phyloP scores from a whole-genome alignment of 2,329 filamentous ascomycete species.

The Diaporthe citri region DNA sequence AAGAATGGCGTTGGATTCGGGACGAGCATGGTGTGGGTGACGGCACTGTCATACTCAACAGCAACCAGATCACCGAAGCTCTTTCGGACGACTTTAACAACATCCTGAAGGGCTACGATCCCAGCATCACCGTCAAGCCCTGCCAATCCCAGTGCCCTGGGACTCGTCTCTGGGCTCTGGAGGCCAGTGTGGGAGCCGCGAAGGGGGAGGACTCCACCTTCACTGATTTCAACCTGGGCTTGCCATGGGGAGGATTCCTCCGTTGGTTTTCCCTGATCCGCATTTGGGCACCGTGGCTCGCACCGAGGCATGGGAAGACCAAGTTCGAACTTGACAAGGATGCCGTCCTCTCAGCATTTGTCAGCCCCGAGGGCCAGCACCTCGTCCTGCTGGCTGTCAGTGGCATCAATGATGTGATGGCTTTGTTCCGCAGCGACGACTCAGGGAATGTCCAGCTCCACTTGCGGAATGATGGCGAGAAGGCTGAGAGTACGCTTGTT shows the following conservation, averaged over 20 bases:
- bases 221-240: slow-evolving; percentile 70
- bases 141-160: slow-evolving; percentile 75
- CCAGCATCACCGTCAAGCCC: slow-evolving; percentile 65
- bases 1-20: slow-evolving; percentile 78
- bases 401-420: slow-evolving; percentile 77
- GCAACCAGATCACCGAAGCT: slow-evolving; percentile 45
- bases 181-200: slow-evolving; percentile 67
- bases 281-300: slow-evolving; percentile 86
- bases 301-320: slow-evolving; percentile 83
- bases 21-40: slow-evolving; percentile 74
- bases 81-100: slow-evolving; percentile 60
- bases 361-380: slow-evolving; percentile 78
- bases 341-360: slow-evolving; percentile 82
- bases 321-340: slow-evolving; percentile 80
- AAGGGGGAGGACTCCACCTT: slow-evolving; percentile 69
- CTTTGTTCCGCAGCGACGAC: slow-evolving; percentile 74
- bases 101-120: slow-evolving; percentile 70
- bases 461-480: slow-evolving; percentile 77
- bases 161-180: slow-evolving; percentile 79
- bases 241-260: slow-evolving; percentile 68
- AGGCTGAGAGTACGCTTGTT: slow-evolving; percentile 69
- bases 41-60: slow-evolving; percentile 70
- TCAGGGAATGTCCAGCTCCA: slow-evolving; percentile 77
- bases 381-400: slow-evolving; percentile 84
- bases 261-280: slow-evolving; percentile 87